Conservation (phyloP, 2,329 filamentous ascomycete species). For the Aspergillus uvarum region DNA sequence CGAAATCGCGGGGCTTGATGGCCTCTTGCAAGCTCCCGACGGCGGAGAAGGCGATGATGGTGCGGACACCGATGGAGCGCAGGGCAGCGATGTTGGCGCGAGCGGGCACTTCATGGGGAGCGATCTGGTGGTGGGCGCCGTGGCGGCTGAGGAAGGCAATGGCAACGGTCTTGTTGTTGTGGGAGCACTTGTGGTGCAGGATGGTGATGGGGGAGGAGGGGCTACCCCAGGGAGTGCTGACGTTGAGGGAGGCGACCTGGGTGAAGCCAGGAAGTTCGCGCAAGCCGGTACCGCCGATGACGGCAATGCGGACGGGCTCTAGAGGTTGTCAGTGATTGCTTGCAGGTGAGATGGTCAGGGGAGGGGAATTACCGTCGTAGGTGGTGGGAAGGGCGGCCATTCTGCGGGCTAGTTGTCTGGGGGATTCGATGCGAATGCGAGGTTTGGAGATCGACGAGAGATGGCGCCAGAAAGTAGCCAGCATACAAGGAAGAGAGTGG, state of each 20-base stretch:
- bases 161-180: conserved; percentile 59
- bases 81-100: conserved; percentile 99
- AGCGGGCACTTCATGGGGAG: conserved; percentile 90
- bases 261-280: conserved; percentile 83
- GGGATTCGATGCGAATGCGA: conserved; percentile 33
- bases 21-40: conserved; percentile 90
- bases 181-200: conserved; percentile 77
- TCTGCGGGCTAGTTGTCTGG: conserved; percentile 35
- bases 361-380: conserved; percentile 57
- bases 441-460: conserved; percentile 27
- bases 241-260: conserved; percentile 74
- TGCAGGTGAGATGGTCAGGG: background rate
- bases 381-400: conserved; percentile 59
- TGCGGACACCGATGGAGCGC: conserved; percentile 81
- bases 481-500: conserved; percentile 9
- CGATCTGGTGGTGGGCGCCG: conserved; percentile 81
- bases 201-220: conserved; percentile 79
- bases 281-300: conserved; percentile 91
- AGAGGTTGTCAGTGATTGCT: background rate
- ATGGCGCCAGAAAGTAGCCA: conserved; percentile 6
- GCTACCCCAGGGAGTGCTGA: conserved; percentile 82
- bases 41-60: conserved; percentile 90
- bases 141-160: conserved; percentile 94
- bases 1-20: conserved; percentile 94
- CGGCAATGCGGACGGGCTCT: conserved; percentile 73